A percentile compares a stretch with the other conserved stretches of the same genome.
These are phyloP conservation scores for Calonectria montana DNA, from an alignment of 2,329 filamentous ascomycete genomes.

Conservation along the genomic window DNA sequence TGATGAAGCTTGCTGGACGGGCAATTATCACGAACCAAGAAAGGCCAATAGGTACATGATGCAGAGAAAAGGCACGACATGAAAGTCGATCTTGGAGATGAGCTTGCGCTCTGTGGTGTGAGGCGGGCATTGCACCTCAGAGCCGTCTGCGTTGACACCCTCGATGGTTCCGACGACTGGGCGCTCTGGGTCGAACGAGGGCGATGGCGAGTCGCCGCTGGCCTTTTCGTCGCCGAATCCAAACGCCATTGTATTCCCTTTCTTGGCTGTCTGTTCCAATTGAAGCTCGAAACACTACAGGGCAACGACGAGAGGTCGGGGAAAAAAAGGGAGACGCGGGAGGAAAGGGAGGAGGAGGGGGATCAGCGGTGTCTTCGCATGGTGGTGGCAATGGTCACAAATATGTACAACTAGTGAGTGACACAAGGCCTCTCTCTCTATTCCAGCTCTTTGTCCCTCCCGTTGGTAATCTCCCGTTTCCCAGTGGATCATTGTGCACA, in stretches of 20 bases:
- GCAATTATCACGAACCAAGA: conserved; percentile 55
- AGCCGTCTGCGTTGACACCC: conserved; percentile 30
- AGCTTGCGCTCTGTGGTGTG: conserved; percentile 73
- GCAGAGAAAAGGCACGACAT: conserved; percentile 78
- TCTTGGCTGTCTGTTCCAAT: neutral
- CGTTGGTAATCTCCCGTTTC: conserved; percentile 20
- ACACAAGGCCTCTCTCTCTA: neutral
- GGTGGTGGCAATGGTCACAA: conserved; percentile 2
- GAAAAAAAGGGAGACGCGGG: neutral
- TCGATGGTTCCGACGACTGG: conserved; percentile 13
- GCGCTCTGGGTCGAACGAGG: conserved; percentile 39
- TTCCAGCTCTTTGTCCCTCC: neutral
- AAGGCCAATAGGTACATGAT: conserved; percentile 79
- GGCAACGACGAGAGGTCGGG: neutral
- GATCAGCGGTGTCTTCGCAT: neutral
- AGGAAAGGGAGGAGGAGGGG: neutral
- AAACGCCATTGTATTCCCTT: conserved; percentile 28
- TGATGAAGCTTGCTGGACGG: neutral
- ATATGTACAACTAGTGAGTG: conserved; percentile 17
- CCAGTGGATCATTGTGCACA: conserved; percentile 18
- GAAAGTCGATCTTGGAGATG: conserved; percentile 76
- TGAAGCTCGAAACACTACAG: conserved; percentile 1
- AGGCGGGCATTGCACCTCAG: conserved; percentile 55
- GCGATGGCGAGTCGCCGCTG: conserved; percentile 33
- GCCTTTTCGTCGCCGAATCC: conserved; percentile 29